Evolutionary conservation across 164 flowering plant genomes (phyloP).

Genomic region (Berberis thunbergii): DNA sequence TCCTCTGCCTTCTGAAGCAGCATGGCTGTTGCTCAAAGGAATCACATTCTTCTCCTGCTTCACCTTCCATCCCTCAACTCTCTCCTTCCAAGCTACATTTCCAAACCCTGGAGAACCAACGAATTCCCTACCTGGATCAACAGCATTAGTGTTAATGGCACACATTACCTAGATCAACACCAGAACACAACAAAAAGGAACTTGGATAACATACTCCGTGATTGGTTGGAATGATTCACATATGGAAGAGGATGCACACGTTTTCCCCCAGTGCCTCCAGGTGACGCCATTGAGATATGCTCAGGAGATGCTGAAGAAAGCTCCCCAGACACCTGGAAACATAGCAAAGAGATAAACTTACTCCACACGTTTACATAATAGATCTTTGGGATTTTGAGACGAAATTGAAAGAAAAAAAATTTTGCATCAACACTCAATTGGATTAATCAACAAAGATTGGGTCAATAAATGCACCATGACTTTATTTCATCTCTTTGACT

Average conservation of each 20-base stretch:
- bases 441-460: too few species aligned
- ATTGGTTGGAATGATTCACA: conserved; percentile 30
- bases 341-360: background rate
- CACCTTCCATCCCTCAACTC: conserved; percentile 52
- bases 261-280: conserved; percentile 44
- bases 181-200: background rate
- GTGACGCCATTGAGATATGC: conserved; percentile 68
- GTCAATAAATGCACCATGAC: too few species aligned
- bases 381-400: too few species aligned
- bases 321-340: conserved; percentile 70
- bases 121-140: conserved; percentile 70
- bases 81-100: conserved; percentile 58
- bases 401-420: too few species aligned
- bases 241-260: conserved; percentile 41
- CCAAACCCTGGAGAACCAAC: conserved; percentile 50
- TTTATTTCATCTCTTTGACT: too few species aligned
- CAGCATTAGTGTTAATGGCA: conserved; percentile 35
- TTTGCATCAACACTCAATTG: too few species aligned
- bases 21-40: conserved; percentile 49
- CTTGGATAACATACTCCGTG: conserved; percentile 23
- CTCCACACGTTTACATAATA: background rate
- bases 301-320: conserved; percentile 86
- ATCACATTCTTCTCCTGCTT: conserved; percentile 44
- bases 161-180: background rate
- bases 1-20: conserved; percentile 69